A percentile compares a stretch with the other conserved stretches of the same genome.
Evolutionary conservation across 179 eudicot genomes (phyloP).

Genomic region (Camellia oleifera): DNA sequence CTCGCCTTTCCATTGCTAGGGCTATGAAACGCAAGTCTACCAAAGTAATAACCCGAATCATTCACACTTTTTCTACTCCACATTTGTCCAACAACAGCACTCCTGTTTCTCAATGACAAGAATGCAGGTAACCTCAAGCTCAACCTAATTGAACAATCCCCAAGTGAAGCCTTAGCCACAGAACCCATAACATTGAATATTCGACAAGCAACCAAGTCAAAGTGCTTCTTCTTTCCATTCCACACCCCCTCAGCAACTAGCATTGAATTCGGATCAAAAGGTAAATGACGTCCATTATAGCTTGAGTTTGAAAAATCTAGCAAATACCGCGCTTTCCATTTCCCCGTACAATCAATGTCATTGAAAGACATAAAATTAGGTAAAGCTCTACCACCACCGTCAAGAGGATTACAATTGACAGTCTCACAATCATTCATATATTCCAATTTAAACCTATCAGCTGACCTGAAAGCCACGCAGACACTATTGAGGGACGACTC

Average conservation of each 20-base stretch:
- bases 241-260: constrained; percentile 82
- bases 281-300: constrained; percentile 35
- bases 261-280: constrained; percentile 53
- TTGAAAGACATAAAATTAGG: constrained; percentile 58
- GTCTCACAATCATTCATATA: constrained; percentile 48
- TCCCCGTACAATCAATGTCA: constrained; percentile 49
- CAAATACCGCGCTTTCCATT: constrained; percentile 47
- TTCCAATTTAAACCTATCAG: constrained; percentile 44
- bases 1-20: constrained; percentile 32
- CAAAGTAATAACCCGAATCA: constrained; percentile 63
- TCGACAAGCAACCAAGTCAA: constrained; percentile 72
- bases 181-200: constrained; percentile 35
- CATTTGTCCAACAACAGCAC: constrained; percentile 60
- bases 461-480: constrained; percentile 35
- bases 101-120: constrained; percentile 59
- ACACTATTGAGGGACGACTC: constrained; percentile 12
- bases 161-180: constrained; percentile 47
- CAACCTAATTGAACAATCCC: constrained; percentile 73
- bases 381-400: constrained; percentile 33
- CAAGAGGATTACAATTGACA: constrained; percentile 54
- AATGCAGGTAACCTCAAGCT: constrained; percentile 54
- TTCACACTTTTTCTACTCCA: constrained; percentile 63
- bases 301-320: constrained; percentile 47
- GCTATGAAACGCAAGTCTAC: constrained; percentile 43
- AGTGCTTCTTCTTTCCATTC: constrained; percentile 47